Conservation (phyloP, 805 yeast genomes). For the Sungouiozyma intestinalis region DNA sequence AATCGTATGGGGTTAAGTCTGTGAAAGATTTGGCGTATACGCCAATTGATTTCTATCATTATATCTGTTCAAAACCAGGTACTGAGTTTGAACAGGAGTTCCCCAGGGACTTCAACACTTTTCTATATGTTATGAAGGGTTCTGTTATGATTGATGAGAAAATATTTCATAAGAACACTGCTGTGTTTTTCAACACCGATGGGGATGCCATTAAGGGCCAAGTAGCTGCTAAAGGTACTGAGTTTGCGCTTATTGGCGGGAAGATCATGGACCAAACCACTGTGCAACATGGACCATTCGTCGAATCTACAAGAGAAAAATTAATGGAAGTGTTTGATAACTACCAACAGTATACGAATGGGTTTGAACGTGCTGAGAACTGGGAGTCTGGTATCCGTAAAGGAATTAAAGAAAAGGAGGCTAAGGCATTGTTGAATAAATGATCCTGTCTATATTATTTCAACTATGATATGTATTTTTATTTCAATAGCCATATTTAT, state of each 20-base stretch:
- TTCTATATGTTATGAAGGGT: constrained; percentile 61
- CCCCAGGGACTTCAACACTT: constrained; percentile 53
- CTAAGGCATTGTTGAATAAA: neutral
- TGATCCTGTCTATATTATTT: neutral
- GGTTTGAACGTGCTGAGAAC: constrained; percentile 54
- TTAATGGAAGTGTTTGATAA: constrained; percentile 62
- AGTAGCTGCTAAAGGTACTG: constrained; percentile 36
- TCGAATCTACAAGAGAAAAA: constrained; percentile 56
- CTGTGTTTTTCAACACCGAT: constrained; percentile 56
- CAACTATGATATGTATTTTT: no score
- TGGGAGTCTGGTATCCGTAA: constrained; percentile 40
- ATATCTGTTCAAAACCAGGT: constrained; percentile 54
- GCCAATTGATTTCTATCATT: constrained; percentile 67
- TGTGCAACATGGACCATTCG: constrained; percentile 89
- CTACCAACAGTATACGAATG: constrained; percentile 58
- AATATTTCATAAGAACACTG: constrained; percentile 35
- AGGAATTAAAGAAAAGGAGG: constrained; percentile 23
- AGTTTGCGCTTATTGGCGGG: constrained; percentile 71
- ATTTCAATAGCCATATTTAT: no score
- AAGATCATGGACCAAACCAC: constrained; percentile 60
- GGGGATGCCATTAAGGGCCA: constrained; percentile 54
- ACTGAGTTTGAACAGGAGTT: constrained; percentile 44
- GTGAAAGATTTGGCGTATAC: constrained; percentile 69
- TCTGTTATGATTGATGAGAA: constrained; percentile 38
- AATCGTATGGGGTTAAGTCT: constrained; percentile 64